Percentiles rank a stretch among this genome's conserved stretches.
Evolutionary conservation across 352 stramenopile species (phyloP).

Genomic region (Globisporangium megalacanthum): DNA sequence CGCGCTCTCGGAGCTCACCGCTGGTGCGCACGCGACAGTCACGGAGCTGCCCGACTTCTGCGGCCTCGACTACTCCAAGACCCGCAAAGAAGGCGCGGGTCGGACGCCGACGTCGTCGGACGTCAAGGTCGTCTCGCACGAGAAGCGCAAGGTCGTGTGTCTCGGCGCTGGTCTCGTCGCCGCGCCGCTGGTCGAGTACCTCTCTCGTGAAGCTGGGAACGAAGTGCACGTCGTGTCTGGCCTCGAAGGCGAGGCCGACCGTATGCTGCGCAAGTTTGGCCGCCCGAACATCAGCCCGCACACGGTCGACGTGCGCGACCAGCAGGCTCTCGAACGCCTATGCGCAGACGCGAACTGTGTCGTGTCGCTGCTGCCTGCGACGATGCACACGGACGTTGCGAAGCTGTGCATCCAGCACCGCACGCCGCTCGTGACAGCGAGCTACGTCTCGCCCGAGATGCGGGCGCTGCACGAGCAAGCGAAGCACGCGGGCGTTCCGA

Average conservation of each 20-base stretch:
- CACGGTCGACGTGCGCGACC: slow-evolving; percentile 76
- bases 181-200: slow-evolving; percentile 81
- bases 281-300: slow-evolving; percentile 66
- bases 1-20: slow-evolving; percentile 75
- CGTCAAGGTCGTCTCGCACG: slow-evolving; percentile 34
- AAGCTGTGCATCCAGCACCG: slow-evolving; percentile 82
- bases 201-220: slow-evolving; percentile 65
- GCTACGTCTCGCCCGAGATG: slow-evolving; percentile 95
- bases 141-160: slow-evolving; percentile 83
- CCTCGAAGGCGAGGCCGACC: slow-evolving; percentile 62
- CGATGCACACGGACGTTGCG: slow-evolving; percentile 91
- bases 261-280: slow-evolving; percentile 63
- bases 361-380: slow-evolving; percentile 91
- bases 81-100: slow-evolving; percentile 48
- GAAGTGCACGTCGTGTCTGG: slow-evolving; percentile 74
- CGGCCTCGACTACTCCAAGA: slow-evolving; percentile 67
- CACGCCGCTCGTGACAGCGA: slow-evolving; percentile 92
- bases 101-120: slow-evolving; percentile 11
- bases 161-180: slow-evolving; percentile 84
- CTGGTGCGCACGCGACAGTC: slow-evolving; percentile 81
- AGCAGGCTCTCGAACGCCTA: slow-evolving; percentile 49
- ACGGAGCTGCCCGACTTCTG: slow-evolving; percentile 78
- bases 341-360: slow-evolving; percentile 88
- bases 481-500: slow-evolving; percentile 77
- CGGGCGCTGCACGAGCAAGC: slow-evolving; percentile 67